Evolutionary conservation across 192 early-diverging fungal genomes (phyloP), one percentile per base, ranked within the genome.

Genomic region (Piromyces sp.): DNA sequence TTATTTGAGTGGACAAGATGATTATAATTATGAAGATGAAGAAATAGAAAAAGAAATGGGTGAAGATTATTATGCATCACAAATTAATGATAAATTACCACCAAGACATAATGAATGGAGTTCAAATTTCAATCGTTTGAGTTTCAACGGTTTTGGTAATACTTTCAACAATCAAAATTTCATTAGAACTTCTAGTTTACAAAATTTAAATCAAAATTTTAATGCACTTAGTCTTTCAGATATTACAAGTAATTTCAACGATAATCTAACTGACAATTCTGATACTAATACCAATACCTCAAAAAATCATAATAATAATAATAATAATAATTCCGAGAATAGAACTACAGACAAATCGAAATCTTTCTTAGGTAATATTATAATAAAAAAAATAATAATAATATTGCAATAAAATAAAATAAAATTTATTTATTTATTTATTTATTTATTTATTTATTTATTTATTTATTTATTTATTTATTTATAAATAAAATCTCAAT

Each of bases 111-210:
- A 79, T 28, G 30, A 40, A 79, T 78, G 81, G 40, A 30, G 81
- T 29, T 85, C 26, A 79, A 85, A 13, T 80, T 86, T 16, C 86
- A 87, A 38, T 81, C 86, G 79, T 33, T 36, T 36, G 3, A 36
- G 79, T 80, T 36, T 36, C 15, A 36, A 33, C 9, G 79, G 79
- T 26, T 51, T 51, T 22, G 14, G 19, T 4, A 51, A 51, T 51
- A 3, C 42, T 22, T 14, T 51, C 4, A 51, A 22, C 6, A 51
- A 51, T 51, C 42, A 51, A 51, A 51, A 51, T 51, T 51, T 51
- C 14, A 22, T 22, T 22, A 51, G 19, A 51, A 51, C 42, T 51
- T 51, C 42, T 51, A 51, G 42, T 51, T 14, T 51, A 15, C 42
- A 51, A 51, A 51, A 51, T 51, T 51, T 51, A 51, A 14, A 14